These are phyloP conservation scores for Carnegiea gigantea DNA, from an alignment of 179 eudicot species.

Conservation along the genomic window DNA sequence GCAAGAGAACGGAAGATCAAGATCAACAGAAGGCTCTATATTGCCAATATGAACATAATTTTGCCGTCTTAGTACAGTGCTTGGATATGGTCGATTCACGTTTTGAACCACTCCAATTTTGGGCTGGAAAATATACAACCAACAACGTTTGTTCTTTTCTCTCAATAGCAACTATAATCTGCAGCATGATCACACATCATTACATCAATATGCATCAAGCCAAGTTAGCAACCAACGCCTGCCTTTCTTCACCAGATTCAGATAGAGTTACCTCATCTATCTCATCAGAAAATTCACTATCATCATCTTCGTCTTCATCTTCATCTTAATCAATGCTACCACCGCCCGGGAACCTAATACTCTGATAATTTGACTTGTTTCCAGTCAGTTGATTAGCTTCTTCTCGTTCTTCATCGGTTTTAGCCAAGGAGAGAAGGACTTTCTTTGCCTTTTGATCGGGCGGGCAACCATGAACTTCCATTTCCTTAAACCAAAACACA, in stretches of 20 bases:
- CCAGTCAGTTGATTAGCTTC: conserved; percentile 67
- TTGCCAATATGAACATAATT: conserved; percentile 10
- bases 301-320: conserved; percentile 6
- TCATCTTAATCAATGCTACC: conserved; percentile 22
- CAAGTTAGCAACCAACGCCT: conserved; percentile 5
- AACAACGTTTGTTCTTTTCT: conserved; percentile 8
- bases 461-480: conserved; percentile 62
- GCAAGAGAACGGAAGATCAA: not conserved
- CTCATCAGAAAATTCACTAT: not conserved
- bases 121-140: conserved; percentile 13
- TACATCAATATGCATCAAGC: conserved; percentile 10
- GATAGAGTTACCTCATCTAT: conserved; percentile 8
- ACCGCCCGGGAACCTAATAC: conserved; percentile 20
- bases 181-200: not conserved
- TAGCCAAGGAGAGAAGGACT: conserved; percentile 73
- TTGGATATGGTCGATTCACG: conserved; percentile 12
- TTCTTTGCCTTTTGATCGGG: conserved; percentile 97
- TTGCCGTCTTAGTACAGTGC: conserved; percentile 17
- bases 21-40: not conserved
- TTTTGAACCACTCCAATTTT: conserved; percentile 19
- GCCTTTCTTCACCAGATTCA: conserved; percentile 13
- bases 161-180: not conserved
- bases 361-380: conserved; percentile 14
- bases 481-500: conserved; percentile 84
- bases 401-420: conserved; percentile 60